phyloP scores from a whole-genome alignment of 345 rosid genomes.

The Citrus sp. region DNA sequence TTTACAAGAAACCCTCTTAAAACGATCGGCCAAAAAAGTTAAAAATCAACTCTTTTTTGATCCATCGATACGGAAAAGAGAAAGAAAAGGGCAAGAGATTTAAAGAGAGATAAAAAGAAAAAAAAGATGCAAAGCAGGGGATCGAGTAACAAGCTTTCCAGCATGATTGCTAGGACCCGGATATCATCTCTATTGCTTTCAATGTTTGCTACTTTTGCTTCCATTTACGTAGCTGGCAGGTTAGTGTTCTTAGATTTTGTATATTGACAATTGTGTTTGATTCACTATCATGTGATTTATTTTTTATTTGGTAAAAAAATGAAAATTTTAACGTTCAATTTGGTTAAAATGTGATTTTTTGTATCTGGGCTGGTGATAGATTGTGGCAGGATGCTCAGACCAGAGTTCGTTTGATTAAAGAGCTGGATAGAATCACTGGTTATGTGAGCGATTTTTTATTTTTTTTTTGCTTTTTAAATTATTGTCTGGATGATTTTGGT shows the following conservation, averaged over 20 bases:
- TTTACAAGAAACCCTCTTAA: background rate
- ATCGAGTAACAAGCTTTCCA: conserved; percentile 33
- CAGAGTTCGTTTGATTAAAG: conserved; percentile 66
- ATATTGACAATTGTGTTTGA: too few relatives aligned
- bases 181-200: conserved; percentile 59
- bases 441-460: conserved; percentile 41
- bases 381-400: conserved; percentile 90
- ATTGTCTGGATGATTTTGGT: background rate
- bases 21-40: background rate
- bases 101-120: background rate
- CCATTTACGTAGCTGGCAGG: conserved; percentile 85
- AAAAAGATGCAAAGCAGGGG: conserved; percentile 48
- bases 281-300: background rate
- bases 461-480: background rate
- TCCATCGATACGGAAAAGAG: background rate
- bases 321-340: background rate
- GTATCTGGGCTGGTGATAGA: conserved; percentile 24
- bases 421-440: conserved; percentile 69
- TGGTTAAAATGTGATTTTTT: background rate
- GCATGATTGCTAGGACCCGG: conserved; percentile 38
- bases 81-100: background rate
- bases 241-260: conserved; percentile 21
- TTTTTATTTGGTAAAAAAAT: background rate
- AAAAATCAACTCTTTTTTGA: background rate
- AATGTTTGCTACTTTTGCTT: conserved; percentile 65